Conservation (phyloP, 2,329 filamentous ascomycete genomes). For the Aspergillus persii region DNA sequence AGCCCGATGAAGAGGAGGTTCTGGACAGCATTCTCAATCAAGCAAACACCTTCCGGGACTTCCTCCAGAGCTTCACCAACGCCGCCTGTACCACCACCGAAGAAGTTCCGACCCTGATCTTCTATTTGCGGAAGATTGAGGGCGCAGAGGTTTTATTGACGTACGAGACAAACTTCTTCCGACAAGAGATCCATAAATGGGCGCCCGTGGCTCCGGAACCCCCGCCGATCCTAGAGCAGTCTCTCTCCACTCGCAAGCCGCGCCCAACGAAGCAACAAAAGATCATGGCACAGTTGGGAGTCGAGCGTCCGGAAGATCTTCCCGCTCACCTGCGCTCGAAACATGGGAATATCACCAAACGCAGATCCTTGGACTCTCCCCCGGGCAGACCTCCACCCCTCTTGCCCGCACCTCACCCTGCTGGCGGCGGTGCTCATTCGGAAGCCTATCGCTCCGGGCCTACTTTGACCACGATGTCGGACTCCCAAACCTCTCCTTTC, state of each 20-base stretch:
- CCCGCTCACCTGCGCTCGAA: constrained; percentile 80
- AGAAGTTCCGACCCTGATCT: constrained; percentile 85
- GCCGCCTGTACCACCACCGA: constrained; percentile 76
- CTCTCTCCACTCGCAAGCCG: constrained; percentile 89
- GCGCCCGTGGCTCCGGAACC: constrained; percentile 82
- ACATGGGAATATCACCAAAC: constrained; percentile 64
- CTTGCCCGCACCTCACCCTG: constrained; percentile 31
- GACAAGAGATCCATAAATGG: constrained; percentile 93
- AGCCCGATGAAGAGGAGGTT: constrained; percentile 89
- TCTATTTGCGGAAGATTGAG: constrained; percentile 95
- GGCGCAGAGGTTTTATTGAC: constrained; percentile 90
- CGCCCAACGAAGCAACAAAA: constrained; percentile 96
- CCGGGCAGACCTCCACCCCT: constrained; percentile 25
- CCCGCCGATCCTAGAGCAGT: constrained; percentile 81
- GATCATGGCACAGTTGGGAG: constrained; percentile 81
- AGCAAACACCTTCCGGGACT: constrained; percentile 78
- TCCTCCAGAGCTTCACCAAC: constrained; percentile 77
- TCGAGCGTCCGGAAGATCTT: constrained; percentile 86
- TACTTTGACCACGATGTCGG: constrained; percentile 32
- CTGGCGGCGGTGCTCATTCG: constrained; percentile 29
- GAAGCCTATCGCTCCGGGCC: constrained; percentile 33
- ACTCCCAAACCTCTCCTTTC: constrained; percentile 31
- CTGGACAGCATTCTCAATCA: constrained; percentile 83
- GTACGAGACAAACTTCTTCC: constrained; percentile 95
- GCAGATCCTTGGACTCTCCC: constrained; percentile 62